Evolutionary conservation across 306 rosid genomes (phyloP).

Genomic region (Urtica urens): DNA sequence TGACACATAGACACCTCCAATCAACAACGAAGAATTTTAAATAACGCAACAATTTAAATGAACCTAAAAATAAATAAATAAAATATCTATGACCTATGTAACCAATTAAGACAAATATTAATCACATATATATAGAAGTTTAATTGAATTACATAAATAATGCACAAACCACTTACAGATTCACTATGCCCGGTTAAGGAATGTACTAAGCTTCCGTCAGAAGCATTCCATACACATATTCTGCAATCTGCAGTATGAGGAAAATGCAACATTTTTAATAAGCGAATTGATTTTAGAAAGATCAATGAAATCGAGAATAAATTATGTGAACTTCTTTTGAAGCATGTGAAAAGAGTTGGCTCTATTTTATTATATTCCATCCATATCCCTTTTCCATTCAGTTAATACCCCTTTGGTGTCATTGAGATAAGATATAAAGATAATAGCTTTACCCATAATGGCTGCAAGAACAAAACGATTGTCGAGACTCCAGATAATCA

Average conservation of each 20-base stretch:
- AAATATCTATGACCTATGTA: not conserved
- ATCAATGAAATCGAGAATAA: conserved; percentile 18
- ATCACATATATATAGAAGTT: too few species aligned
- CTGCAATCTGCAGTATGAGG: conserved; percentile 64
- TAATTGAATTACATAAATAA: too few species aligned
- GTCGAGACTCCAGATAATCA: conserved; percentile 98
- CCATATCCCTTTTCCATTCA: too few species aligned
- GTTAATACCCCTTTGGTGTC: too few species aligned
- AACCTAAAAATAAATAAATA: not conserved
- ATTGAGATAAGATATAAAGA: too few species aligned
- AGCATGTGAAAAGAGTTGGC: too few species aligned
- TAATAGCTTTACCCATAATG: conserved; percentile 66
- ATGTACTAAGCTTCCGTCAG: conserved; percentile 97
- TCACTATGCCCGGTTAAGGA: conserved; percentile 92
- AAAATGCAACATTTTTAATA: not conserved
- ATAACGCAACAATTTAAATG: not conserved
- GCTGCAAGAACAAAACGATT: conserved; percentile 99
- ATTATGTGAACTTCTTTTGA: too few species aligned
- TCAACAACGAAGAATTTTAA: not conserved
- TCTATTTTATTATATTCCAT: too few species aligned
- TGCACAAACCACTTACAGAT: conserved; percentile 55
- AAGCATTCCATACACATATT: conserved; percentile 99
- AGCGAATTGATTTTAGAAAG: too few species aligned
- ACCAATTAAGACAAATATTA: too few species aligned
- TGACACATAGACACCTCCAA: not conserved